phyloP scores from a whole-genome alignment of 768 basidiomycete species.

The Panellus pusillus region DNA sequence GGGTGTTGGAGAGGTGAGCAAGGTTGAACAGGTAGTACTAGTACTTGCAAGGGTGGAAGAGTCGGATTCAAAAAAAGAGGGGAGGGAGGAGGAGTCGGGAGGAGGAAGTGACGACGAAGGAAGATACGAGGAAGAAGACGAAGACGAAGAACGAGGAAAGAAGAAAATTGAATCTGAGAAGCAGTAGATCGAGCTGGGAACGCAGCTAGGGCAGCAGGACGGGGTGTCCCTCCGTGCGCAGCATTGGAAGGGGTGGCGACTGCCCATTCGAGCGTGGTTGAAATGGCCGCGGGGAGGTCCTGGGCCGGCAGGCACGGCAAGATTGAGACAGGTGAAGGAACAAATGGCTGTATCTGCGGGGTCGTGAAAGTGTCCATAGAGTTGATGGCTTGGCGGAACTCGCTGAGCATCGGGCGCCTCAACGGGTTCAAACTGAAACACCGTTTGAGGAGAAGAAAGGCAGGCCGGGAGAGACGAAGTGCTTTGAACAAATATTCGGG shows the following conservation, averaged over 20 bases:
- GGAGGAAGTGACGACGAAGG: no score
- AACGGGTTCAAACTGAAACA: constrained; percentile 13
- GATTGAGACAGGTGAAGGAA: neutral
- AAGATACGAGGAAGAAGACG: no score
- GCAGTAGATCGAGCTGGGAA: no score
- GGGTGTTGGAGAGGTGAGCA: no score
- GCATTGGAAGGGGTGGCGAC: neutral
- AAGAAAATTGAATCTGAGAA: no score
- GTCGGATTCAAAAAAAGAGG: no score
- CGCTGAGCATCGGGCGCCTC: constrained; percentile 8
- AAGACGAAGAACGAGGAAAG: no score
- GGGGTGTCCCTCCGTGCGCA: no score
- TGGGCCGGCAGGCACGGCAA: neutral
- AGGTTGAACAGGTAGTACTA: no score
- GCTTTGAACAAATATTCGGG: constrained; percentile 4
- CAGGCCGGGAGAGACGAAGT: constrained; percentile 1
- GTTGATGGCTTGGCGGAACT: constrained; percentile 13
- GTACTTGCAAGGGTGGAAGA: no score
- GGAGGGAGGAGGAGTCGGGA: neutral
- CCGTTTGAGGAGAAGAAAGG: constrained; percentile 8
- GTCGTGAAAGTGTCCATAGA: neutral
- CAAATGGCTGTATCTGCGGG: neutral
- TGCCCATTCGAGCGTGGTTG: neutral
- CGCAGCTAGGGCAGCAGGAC: no score
- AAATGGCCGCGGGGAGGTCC: neutral